Base-by-base conservation (phyloP, 2,329 filamentous ascomycete genomes). In the Botrytis sinoallii region DNA sequence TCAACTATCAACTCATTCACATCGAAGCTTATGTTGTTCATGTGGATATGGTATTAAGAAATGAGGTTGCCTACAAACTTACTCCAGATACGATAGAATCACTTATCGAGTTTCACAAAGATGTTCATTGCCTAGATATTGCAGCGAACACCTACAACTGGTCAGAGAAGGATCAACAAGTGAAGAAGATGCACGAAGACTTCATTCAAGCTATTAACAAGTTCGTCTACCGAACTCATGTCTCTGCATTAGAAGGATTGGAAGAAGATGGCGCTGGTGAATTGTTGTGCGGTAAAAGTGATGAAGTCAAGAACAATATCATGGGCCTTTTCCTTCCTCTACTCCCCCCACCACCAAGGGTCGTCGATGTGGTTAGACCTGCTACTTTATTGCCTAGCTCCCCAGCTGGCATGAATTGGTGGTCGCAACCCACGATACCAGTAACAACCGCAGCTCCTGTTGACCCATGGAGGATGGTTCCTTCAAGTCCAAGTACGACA, bases 21-120 rank as follows among this genome's bases (percentile, higher is more conserved):
- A 86, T 98, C 79, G 95, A 98, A 85, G 96, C 96, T 70, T 99
- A 99, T 83, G 95, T 98, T 79, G 96, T 99, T 75, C 95, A 98
- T 84, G 94, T 99, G 84, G 96, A 99, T 86, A 97, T 98, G 94
- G 95, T 99, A 75, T 90, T 97, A 80, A 92, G 95, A 84, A 96
- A 97, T 83, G 96, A 98, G 86, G 94, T 99, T 81, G 96, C 95
- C 78, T 98, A 95, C 89, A 99, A 99, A 88, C 89, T 99, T 81
- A 98, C 95, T 38, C 89, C 91, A 74, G 96, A 98, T 82, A 94
- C 95, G 75, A 99, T 99, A 84, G 94, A 97, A 80, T 85, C 93
- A 70, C 89, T 99, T 77, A 92, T 97, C 82, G 93, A 97, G 82
- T 97, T 97, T 84, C 96, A 99, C 88, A 95, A 96, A 86, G 93